These are phyloP conservation scores for Tetracladium marchalianum DNA, from an alignment of 495 filamentous ascomycete species.

Conservation along the genomic window DNA sequence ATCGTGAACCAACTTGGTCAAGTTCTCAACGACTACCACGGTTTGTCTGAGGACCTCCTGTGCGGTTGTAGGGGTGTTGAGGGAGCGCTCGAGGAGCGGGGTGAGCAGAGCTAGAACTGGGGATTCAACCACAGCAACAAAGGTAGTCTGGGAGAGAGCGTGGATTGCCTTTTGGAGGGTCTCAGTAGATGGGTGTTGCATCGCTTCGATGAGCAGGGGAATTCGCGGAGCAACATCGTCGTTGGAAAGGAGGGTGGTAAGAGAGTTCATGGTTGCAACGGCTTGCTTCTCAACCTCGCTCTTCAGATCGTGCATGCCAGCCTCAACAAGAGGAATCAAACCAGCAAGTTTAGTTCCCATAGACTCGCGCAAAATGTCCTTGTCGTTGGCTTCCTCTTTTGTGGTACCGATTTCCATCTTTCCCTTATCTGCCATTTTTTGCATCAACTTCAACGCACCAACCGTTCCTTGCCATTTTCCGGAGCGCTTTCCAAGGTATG, in stretches of 20 bases:
- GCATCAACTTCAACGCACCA: conserved; percentile 70
- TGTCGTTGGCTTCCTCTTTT: conserved; percentile 69
- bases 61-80: conserved; percentile 80
- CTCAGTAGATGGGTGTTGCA: conserved; percentile 88
- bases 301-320: conserved; percentile 95
- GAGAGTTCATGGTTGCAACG: conserved; percentile 76
- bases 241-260: conserved; percentile 88
- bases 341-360: conserved; percentile 89
- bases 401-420: conserved; percentile 69
- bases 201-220: conserved; percentile 85
- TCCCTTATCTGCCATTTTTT: conserved; percentile 86
- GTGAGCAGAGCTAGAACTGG: conserved; percentile 95
- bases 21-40: conserved; percentile 95
- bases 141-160: conserved; percentile 95
- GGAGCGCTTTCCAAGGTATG: conserved; percentile 66
- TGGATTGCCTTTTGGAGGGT: conserved; percentile 91
- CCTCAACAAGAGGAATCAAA: conserved; percentile 86
- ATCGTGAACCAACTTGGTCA: conserved; percentile 98
- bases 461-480: conserved; percentile 96
- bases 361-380: conserved; percentile 78
- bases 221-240: conserved; percentile 93
- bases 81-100: conserved; percentile 82
- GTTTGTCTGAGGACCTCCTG: conserved; percentile 95
- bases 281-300: conserved; percentile 81
- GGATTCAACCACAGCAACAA: conserved; percentile 95